phyloP scores from a whole-genome alignment of 202 grass and related monocot species.

The Setaria viridis region DNA sequence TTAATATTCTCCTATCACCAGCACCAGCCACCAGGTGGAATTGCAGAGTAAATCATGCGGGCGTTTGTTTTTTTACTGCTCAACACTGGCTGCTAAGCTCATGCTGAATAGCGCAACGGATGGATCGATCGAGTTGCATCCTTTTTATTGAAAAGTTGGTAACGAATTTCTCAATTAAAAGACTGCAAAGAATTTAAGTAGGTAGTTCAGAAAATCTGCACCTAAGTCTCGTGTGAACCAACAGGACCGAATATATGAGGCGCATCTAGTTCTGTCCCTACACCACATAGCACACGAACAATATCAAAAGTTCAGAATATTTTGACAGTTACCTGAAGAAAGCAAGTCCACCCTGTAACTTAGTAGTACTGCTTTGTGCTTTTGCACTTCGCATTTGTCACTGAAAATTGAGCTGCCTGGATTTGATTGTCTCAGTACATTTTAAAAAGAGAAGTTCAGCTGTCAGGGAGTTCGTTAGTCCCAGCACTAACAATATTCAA shows the following conservation, averaged over 20 bases:
- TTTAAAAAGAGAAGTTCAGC: background rate
- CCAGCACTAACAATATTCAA: background rate
- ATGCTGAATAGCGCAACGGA: background rate
- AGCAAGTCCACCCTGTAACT: background rate
- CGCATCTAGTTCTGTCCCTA: background rate
- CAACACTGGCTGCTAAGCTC: background rate
- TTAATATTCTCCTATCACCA: background rate
- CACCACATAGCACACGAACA: background rate
- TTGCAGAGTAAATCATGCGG: background rate
- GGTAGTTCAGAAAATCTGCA: background rate
- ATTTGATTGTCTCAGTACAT: background rate
- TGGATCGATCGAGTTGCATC: background rate
- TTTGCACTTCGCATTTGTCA: background rate
- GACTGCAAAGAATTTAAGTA: background rate
- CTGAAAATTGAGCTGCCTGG: background rate
- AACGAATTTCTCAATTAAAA: background rate
- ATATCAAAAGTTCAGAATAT: background rate
- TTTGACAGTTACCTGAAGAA: background rate
- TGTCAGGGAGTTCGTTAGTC: constrained; percentile 9
- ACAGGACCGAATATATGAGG: background rate
- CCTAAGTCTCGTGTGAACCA: constrained; percentile 6
- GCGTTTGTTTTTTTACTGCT: background rate
- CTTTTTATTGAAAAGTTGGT: background rate
- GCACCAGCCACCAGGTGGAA: background rate
- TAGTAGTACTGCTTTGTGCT: background rate